A percentile compares a stretch with the other conserved stretches of the same genome.
Evolutionary conservation across 2,329 filamentous ascomycete genomes (phyloP).

Genomic region (Fusarium mexicanum): DNA sequence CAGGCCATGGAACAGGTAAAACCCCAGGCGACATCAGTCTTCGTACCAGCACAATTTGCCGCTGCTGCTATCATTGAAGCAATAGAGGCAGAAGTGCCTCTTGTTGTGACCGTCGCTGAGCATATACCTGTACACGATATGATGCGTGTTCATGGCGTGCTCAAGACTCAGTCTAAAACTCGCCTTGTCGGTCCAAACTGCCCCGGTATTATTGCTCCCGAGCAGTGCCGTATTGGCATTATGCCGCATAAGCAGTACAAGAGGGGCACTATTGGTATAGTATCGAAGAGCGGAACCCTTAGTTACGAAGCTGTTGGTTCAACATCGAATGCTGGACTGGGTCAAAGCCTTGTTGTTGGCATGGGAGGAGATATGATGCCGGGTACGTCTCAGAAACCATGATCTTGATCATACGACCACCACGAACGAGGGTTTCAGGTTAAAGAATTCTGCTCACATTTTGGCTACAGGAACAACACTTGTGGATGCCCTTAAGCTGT

Average conservation of each 20-base stretch:
- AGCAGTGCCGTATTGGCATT: constrained; percentile 65
- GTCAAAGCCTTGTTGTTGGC: constrained; percentile 80
- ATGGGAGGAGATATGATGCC: constrained; percentile 81
- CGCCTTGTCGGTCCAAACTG: constrained; percentile 82
- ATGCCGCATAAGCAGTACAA: constrained; percentile 54
- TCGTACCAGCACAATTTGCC: constrained; percentile 74
- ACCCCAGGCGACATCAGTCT: constrained; percentile 77
- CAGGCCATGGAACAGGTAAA: constrained; percentile 49
- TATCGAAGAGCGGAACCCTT: constrained; percentile 81
- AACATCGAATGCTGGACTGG: constrained; percentile 75
- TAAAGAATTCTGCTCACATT: not conserved
- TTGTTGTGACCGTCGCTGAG: constrained; percentile 82
- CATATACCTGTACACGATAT: constrained; percentile 84
- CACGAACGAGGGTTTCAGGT: too few species aligned
- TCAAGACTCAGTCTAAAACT: constrained; percentile 76
- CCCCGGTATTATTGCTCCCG: constrained; percentile 80
- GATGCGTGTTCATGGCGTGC: constrained; percentile 73
- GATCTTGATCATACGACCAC: not conserved
- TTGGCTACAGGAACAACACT: constrained; percentile 65
- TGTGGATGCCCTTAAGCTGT: constrained; percentile 73
- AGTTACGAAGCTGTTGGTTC: constrained; percentile 83
- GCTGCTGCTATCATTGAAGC: constrained; percentile 76
- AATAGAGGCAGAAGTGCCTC: constrained; percentile 79
- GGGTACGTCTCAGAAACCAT: constrained; percentile 50
- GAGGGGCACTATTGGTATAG: constrained; percentile 75